Evolutionary conservation across 2,329 filamentous ascomycete species (phyloP).

Genomic region (Pseudogymnoascus sp.): DNA sequence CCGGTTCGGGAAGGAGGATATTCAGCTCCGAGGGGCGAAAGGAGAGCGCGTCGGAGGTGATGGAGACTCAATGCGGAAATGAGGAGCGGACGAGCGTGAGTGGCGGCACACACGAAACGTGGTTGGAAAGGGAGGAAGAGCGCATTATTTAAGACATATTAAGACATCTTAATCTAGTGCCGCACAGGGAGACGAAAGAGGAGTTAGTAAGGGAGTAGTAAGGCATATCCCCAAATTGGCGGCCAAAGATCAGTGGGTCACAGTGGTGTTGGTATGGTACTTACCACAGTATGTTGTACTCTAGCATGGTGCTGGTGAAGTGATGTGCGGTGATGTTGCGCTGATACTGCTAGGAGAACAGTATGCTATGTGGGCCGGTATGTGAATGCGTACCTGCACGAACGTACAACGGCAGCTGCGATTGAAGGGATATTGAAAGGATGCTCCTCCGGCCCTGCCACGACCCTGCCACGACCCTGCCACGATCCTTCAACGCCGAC

Average conservation of each 20-base stretch:
- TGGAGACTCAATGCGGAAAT: neutral
- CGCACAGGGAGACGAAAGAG: neutral
- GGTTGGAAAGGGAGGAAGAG: neutral
- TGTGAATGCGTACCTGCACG: neutral
- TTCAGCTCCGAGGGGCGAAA: neutral
- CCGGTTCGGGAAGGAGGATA: neutral
- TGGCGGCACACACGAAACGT: neutral
- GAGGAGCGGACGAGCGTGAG: neutral
- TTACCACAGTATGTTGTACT: neutral
- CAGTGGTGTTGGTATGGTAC: neutral
- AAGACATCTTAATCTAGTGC: slow-evolving; percentile 3
- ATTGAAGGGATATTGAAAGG: neutral
- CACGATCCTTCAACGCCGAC: neutral
- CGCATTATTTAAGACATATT: slow-evolving; percentile 8
- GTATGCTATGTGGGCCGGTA: neutral
- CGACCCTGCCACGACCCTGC: neutral
- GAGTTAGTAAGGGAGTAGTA: slow-evolving; percentile 8
- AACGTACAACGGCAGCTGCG: neutral
- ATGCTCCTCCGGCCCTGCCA: neutral
- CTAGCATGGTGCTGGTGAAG: neutral
- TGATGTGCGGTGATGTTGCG: neutral
- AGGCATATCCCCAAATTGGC: neutral
- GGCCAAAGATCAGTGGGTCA: neutral
- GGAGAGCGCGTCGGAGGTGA: neutral
- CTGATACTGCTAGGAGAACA: neutral